Percentiles rank a stretch among this genome's conserved stretches.
phyloP scores from a whole-genome alignment of 1,284 basidiomycete genomes.

The Peniophora sp. region DNA sequence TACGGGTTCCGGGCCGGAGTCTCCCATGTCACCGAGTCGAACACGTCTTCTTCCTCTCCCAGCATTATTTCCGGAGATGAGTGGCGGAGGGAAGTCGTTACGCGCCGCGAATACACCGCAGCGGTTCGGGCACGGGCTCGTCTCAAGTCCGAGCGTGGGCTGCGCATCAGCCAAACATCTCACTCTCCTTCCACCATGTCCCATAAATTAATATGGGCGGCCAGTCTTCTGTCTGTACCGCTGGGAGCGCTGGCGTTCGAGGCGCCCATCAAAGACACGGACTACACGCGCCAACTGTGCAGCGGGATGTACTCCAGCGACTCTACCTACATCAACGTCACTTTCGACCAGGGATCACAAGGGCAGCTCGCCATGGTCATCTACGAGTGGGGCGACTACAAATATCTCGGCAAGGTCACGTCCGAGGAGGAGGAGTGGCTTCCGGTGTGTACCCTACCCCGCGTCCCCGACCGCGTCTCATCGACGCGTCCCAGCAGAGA shows the following conservation, averaged over 20 bases:
- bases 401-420: constrained; percentile 73
- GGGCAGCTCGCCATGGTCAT: constrained; percentile 93
- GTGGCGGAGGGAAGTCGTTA: constrained; percentile 2
- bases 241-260: constrained; percentile 43
- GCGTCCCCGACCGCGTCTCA: background rate
- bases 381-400: constrained; percentile 89
- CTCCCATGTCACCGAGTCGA: constrained; percentile 83
- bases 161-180: constrained; percentile 2
- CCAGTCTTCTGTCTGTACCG: constrained; percentile 8
- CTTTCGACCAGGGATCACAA: constrained; percentile 71
- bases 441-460: constrained; percentile 46
- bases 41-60: constrained; percentile 77
- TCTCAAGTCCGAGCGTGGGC: background rate
- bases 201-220: constrained; percentile 16
- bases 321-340: constrained; percentile 82
- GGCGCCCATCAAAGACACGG: constrained; percentile 61
- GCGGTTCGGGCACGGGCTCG: too few relatives aligned
- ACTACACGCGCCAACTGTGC: constrained; percentile 84
- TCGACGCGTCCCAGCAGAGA: constrained; percentile 49
- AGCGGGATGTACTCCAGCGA: constrained; percentile 88
- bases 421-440: constrained; percentile 47
- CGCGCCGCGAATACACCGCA: too few relatives aligned
- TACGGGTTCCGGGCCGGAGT: constrained; percentile 51
- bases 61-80: constrained; percentile 38
- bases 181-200: constrained; percentile 8